Conservation (phyloP, 2,329 filamentous ascomycete genomes). For the Cyanodermella asteris region DNA sequence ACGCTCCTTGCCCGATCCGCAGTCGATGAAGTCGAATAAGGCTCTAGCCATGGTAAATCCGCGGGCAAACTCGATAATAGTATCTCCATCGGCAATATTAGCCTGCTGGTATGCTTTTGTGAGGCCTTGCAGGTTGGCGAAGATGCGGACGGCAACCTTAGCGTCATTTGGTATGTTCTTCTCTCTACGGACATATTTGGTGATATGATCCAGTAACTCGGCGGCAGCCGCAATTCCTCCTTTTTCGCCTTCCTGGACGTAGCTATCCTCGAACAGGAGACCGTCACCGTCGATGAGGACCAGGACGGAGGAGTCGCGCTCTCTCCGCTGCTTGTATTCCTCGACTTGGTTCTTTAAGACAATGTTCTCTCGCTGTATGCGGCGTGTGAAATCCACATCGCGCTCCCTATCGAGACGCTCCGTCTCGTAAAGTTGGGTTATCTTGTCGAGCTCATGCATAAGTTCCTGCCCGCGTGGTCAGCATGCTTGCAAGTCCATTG, state of each 20-base stretch:
- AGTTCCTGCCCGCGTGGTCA: no score
- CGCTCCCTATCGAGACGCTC: no score
- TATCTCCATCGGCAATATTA: constrained; percentile 21
- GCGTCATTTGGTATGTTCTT: constrained; percentile 17
- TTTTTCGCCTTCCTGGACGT: constrained; percentile 25
- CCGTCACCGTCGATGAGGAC: constrained; percentile 34
- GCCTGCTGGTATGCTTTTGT: constrained; percentile 24
- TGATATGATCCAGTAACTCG: constrained; percentile 22
- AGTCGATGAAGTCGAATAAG: constrained; percentile 29
- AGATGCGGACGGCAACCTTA: constrained; percentile 30
- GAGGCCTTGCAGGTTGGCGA: constrained; percentile 30
- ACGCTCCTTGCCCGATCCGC: constrained; percentile 21
- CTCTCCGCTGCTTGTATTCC: no score
- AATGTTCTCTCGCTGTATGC: background rate
- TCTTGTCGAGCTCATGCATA: no score
- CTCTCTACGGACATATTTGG: constrained; percentile 22
- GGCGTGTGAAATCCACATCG: no score
- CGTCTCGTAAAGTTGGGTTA: no score
- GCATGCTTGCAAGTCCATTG: no score
- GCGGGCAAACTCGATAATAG: constrained; percentile 27
- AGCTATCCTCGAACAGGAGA: constrained; percentile 31
- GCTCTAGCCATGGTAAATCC: constrained; percentile 31
- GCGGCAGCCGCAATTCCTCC: constrained; percentile 32
- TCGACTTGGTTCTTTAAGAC: no score
- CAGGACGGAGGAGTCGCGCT: constrained; percentile 31